Conservation (phyloP, 108 stramenopile genomes). For the Seminavis robusta region DNA sequence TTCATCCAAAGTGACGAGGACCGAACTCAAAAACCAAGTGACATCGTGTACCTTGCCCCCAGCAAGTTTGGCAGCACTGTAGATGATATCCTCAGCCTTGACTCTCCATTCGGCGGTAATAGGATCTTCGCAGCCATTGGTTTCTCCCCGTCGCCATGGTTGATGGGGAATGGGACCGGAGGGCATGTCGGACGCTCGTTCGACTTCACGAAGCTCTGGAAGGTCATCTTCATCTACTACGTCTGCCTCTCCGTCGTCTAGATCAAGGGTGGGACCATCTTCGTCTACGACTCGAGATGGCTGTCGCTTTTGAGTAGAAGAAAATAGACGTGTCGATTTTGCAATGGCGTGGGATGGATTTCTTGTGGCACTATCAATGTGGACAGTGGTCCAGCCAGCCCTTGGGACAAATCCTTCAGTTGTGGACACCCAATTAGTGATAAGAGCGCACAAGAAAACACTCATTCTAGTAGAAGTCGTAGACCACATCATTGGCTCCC, state of each 20-base stretch:
- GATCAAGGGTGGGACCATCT: constrained; percentile 33
- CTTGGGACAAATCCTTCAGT: too few species aligned
- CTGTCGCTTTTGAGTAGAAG: constrained; percentile 10
- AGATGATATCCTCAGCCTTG: constrained; percentile 66
- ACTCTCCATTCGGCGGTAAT: constrained; percentile 68
- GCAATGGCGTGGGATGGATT: too few species aligned
- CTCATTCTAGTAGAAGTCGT: too few species aligned
- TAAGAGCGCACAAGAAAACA: too few species aligned
- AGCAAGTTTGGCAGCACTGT: constrained; percentile 38
- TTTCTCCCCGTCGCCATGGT: constrained; percentile 79
- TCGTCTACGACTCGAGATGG: constrained; percentile 34
- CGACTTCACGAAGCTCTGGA: constrained; percentile 25
- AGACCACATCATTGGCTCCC: too few species aligned
- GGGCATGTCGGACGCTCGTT: constrained; percentile 28
- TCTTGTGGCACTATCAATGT: too few species aligned
- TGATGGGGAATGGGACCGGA: constrained; percentile 75
- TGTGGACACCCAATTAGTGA: too few species aligned
- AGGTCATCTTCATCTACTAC: constrained; percentile 17
- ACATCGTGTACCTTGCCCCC: constrained; percentile 66
- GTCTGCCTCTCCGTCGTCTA: constrained; percentile 6
- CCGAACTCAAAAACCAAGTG: constrained; percentile 75
- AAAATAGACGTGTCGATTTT: too few species aligned
- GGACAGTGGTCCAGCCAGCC: too few species aligned
- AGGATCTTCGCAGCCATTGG: constrained; percentile 79
- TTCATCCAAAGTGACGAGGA: constrained; percentile 56